Conservation (phyloP, 2,329 filamentous ascomycete species). For the Aspergillus chevalieri region DNA sequence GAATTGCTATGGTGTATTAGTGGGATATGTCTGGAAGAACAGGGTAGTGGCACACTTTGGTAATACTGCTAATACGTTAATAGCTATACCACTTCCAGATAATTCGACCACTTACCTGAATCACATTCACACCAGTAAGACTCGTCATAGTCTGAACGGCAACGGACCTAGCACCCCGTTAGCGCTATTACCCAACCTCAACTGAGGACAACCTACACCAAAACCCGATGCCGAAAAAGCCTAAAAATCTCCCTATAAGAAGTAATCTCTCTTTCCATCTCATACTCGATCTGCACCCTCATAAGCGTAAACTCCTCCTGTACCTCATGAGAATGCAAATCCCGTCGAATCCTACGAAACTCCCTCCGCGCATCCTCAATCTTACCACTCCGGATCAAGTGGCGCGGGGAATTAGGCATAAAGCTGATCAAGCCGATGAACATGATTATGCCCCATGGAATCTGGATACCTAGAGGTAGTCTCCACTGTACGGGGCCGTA, state of each 20-base stretch:
- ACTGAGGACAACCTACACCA: slow-evolving; percentile 36
- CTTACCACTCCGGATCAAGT: slow-evolving; percentile 47
- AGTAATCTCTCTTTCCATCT: slow-evolving; percentile 51
- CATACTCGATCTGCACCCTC: slow-evolving; percentile 51
- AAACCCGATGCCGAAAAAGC: slow-evolving; percentile 47
- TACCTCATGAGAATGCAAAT: slow-evolving; percentile 40
- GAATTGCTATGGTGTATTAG: slow-evolving; percentile 40
- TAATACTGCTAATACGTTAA: slow-evolving; percentile 20
- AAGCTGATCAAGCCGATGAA: slow-evolving; percentile 50
- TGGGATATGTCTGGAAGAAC: slow-evolving; percentile 16
- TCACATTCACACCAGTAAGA: slow-evolving; percentile 54
- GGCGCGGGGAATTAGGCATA: slow-evolving; percentile 52
- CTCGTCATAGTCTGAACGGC: slow-evolving; percentile 54
- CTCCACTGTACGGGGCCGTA: slow-evolving; percentile 52
- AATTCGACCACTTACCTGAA: slow-evolving; percentile 34
- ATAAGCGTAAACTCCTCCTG: slow-evolving; percentile 51
- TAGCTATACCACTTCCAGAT: not conserved
- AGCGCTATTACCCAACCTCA: slow-evolving; percentile 3
- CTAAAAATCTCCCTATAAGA: slow-evolving; percentile 48
- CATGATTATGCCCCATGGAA: slow-evolving; percentile 52
- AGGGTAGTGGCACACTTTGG: slow-evolving; percentile 18
- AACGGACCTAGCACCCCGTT: slow-evolving; percentile 36
- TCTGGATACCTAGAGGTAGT: slow-evolving; percentile 50
- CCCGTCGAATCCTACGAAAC: slow-evolving; percentile 45
- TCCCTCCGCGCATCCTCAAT: slow-evolving; percentile 44